Evolutionary conservation across 495 filamentous ascomycete species (phyloP), one percentile per base, ranked within the genome.

Genomic region (Filosporella fistucella): DNA sequence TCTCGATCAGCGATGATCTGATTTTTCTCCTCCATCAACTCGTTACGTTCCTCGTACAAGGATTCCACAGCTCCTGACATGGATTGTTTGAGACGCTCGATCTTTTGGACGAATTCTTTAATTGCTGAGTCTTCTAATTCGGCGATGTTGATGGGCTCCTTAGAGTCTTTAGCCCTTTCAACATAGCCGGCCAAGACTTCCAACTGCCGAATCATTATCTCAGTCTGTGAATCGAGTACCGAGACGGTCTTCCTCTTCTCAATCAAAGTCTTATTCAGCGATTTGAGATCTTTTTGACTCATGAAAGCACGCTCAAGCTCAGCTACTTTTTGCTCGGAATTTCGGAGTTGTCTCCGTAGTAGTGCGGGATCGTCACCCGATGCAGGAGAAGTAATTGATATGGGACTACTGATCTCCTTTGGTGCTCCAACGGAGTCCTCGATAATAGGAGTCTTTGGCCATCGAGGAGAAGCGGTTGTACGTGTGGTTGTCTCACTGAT

Each of bases 171-270:
- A 5, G 90, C 76, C 35, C 64, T 69, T 52, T 80, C 75, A 7
- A 80, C 73, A 46, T 72, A 76, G n/a, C 71, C 70, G 29, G 75
- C 88, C 51, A 97, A 77, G 11, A 90, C 82, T 49, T 91, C 86
- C 18, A 99, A 74, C 60, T 99, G 91, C 17, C 88, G 83, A 46
- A 99, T 80, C 59, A 96, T 89, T 55, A 96, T 89, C 64, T 99
- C 94, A 21, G 90, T 85, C 66, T 95, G 87, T 1, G 90, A 89
- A 63, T 97, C 91, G 17, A 99, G 72, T 10, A 91, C 86, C n/a
- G 93, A 91, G 58, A 99, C 89, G 1, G 91, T 97, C 51, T 91
- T 95, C 36, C 93, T 80, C 70, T 97, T 97, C 66, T 97, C 90
- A 26, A 85, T 76, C 11, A 99, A 70, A 57, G 90, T 91, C 33